These are phyloP conservation scores for Hemileccinum rubropunctum DNA, from an alignment of 768 basidiomycete species.

Conservation along the genomic window DNA sequence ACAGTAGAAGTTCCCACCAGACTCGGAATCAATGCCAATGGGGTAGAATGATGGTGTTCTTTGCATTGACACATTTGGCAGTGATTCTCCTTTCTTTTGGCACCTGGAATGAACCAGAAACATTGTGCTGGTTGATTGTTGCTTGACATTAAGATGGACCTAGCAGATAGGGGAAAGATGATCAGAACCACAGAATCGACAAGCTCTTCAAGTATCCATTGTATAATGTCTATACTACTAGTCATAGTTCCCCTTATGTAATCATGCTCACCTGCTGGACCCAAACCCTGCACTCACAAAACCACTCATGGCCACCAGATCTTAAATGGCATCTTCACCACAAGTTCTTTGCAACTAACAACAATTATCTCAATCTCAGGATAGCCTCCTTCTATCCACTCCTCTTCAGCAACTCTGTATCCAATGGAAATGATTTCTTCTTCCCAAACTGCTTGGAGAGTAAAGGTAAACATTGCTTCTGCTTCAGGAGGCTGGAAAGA, in stretches of 20 bases:
- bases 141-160: not conserved
- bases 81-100: too few species aligned
- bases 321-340: not conserved
- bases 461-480: not conserved
- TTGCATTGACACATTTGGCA: too few species aligned
- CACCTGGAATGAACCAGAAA: too few species aligned
- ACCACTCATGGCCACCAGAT: not conserved
- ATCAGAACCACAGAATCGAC: not conserved
- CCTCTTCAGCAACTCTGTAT: not conserved
- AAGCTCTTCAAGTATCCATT: not conserved
- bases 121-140: too few species aligned
- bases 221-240: not conserved
- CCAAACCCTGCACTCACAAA: not conserved
- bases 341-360: not conserved
- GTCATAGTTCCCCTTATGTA: not conserved
- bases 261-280: not conserved
- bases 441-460: not conserved
- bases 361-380: not conserved
- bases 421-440: not conserved
- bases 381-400: not conserved
- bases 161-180: slow-evolving; percentile 12
- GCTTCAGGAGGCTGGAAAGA: not conserved
- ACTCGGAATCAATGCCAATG: too few species aligned
- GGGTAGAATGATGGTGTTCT: too few species aligned
- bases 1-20: too few species aligned